These are phyloP conservation scores for Plasmodium coatneyi DNA, from an alignment of 169 alveolate genomes.

Conservation along the genomic window DNA sequence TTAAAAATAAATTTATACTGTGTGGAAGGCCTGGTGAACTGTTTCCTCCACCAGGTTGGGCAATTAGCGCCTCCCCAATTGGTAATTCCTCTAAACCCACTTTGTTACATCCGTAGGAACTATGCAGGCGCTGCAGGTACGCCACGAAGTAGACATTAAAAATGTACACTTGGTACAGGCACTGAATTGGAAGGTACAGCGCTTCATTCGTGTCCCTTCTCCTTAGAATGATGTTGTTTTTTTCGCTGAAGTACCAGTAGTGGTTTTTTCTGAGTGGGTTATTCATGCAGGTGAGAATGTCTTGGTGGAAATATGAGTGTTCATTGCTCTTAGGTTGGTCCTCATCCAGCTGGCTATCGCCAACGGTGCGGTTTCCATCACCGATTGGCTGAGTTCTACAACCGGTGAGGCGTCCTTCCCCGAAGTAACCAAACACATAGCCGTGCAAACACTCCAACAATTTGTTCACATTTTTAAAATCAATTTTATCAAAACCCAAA, in stretches of 20 bases:
- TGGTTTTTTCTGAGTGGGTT: constrained; percentile 31
- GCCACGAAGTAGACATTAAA: constrained; percentile 35
- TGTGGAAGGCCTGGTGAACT: neutral
- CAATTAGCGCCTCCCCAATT: neutral
- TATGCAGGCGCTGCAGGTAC: constrained; percentile 11
- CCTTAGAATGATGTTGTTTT: constrained; percentile 23
- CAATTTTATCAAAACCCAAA: constrained; percentile 57
- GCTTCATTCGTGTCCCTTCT: neutral
- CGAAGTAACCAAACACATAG: constrained; percentile 38
- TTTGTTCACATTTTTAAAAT: constrained; percentile 44
- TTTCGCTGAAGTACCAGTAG: constrained; percentile 50
- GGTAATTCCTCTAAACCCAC: neutral
- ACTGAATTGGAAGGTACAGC: constrained; percentile 40
- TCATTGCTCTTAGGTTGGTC: neutral
- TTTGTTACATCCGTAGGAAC: neutral
- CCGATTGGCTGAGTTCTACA: neutral
- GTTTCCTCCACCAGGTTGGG: neutral
- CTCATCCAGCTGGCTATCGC: neutral
- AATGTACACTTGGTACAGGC: constrained; percentile 46
- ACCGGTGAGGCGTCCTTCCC: neutral
- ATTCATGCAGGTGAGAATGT: constrained; percentile 1
- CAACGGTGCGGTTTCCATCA: neutral
- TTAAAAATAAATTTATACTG: constrained; percentile 11
- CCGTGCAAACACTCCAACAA: constrained; percentile 40
- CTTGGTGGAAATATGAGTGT: neutral